Evolutionary conservation across 2,329 filamentous ascomycete species (phyloP), one percentile per base, ranked within the genome.

Genomic region (Fusarium irregulare): DNA sequence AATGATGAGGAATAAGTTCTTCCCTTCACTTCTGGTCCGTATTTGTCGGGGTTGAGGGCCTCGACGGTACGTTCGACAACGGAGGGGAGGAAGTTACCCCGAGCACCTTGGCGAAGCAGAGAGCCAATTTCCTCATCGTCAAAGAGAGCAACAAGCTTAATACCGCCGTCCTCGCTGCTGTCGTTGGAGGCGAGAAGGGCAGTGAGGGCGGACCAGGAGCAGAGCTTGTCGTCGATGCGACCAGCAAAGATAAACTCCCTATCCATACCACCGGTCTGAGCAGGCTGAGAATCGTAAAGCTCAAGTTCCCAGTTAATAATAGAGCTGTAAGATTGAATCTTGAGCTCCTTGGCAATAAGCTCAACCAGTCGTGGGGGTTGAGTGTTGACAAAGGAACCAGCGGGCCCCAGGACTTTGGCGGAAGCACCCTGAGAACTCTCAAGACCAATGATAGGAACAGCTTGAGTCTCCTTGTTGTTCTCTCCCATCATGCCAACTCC

Each of bases 281-380:
- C 94, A 11, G 94, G 93, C 78, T 98, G 94, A 6, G 89, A 88
- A 80, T 98, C 96, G 78, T 92, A 99, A 32, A 99, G 90, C 82
- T 99, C 96, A 40, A 98, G 88, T 78, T 99, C 96, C 96, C 96
- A 99, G 83, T 96, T 97, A 60, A 97, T 83, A 68, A 99, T 97
- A 55, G 86, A 88, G 72, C 85, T 87, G 78, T 91, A 90, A 66
- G 93, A 89, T 23, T 73, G 68, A 66, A 98, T 88, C 30, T 88
- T 89, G n/a, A 98, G 86, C 78, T 96, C 87, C 16, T 87, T 87
- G 10, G 92, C 88, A 76, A 99, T 97, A 21, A 93, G 88, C 78
- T 91, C 90, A 64, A 98, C 93, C 21, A 99, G 87, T 68, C 90
- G 90, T 28, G 92, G 90, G 1, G 96, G 95, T 79, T 99, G 96